These are phyloP conservation scores for Nicotiana obtusifolia DNA, from an alignment of 257 asterid species.

Conservation along the genomic window DNA sequence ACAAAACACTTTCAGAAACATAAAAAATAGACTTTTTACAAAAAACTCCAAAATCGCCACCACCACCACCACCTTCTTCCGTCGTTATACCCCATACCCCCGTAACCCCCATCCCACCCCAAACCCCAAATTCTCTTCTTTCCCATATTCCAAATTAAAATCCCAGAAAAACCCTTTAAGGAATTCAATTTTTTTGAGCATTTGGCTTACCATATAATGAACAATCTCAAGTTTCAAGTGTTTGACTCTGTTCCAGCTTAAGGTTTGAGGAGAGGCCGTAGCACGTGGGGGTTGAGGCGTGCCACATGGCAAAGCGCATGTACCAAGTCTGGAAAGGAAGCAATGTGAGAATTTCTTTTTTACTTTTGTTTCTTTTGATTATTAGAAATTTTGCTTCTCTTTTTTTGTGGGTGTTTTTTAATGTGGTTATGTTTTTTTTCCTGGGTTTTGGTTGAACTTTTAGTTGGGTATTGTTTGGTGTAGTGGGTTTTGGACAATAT, in stretches of 20 bases:
- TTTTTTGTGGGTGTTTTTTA: neutral
- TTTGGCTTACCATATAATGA: constrained; percentile 22
- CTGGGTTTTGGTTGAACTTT: constrained; percentile 11
- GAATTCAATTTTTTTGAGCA: neutral
- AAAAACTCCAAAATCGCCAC: constrained; percentile 46
- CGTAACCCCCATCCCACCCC: constrained; percentile 5
- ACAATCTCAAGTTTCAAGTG: constrained; percentile 40
- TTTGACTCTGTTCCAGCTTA: constrained; percentile 55
- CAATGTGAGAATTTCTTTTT: constrained; percentile 60
- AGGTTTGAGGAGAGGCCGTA: constrained; percentile 17
- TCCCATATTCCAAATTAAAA: constrained; percentile 16
- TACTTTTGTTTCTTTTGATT: constrained; percentile 2
- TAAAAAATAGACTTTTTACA: neutral
- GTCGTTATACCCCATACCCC: constrained; percentile 18
- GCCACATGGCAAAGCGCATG: constrained; percentile 86
- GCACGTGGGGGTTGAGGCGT: constrained; percentile 20
- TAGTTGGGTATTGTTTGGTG: constrained; percentile 2
- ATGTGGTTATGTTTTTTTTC: constrained; percentile 8
- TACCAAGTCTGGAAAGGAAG: constrained; percentile 93
- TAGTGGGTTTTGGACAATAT: neutral
- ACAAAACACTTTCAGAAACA: constrained; percentile 5
- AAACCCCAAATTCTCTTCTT: neutral
- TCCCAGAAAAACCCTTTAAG: constrained; percentile 27
- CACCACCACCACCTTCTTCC: constrained; percentile 8
- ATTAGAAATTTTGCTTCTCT: constrained; percentile 10